phyloP scores from a whole-genome alignment of 208 protist genomes.

The Polymyxa betae region DNA sequence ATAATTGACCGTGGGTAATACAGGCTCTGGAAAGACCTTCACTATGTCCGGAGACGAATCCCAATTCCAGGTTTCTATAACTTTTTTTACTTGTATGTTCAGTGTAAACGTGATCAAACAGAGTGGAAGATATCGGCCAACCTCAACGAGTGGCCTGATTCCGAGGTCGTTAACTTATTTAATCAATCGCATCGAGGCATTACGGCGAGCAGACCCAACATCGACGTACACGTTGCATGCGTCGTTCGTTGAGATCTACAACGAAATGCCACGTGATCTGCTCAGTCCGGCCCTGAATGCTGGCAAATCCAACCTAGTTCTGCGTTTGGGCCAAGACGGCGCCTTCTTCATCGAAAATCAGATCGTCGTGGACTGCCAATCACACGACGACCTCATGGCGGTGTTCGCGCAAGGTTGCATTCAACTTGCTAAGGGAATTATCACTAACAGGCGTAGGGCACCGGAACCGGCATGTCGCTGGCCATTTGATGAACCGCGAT shows the following conservation, averaged over 20 bases:
- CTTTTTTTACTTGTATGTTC: not conserved
- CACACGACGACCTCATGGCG: conserved; percentile 60
- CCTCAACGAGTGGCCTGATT: conserved; percentile 60
- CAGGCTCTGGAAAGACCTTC: conserved; percentile 67
- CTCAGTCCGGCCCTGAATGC: not conserved
- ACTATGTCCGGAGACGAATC: conserved; percentile 64
- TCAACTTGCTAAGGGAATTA: not conserved
- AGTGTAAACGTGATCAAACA: not conserved
- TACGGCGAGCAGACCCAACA: not conserved
- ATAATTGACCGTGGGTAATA: not conserved
- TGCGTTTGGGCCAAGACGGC: not conserved
- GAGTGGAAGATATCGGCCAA: not conserved
- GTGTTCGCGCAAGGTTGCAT: conserved; percentile 65
- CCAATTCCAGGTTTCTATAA: not conserved
- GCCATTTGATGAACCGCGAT: conserved; percentile 67
- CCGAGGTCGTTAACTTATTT: conserved; percentile 59
- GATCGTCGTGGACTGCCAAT: conserved; percentile 66
- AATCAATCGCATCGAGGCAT: conserved; percentile 34
- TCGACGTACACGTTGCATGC: conserved; percentile 59
- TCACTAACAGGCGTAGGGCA: not conserved
- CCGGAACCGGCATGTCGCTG: conserved; percentile 58
- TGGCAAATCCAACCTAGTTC: not conserved
- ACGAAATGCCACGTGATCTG: conserved; percentile 66
- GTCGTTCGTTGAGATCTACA: conserved; percentile 71
- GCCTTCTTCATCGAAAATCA: conserved; percentile 63